Base-by-base conservation (phyloP, 2,329 filamentous ascomycete species). In the Orbilia brochopaga region DNA sequence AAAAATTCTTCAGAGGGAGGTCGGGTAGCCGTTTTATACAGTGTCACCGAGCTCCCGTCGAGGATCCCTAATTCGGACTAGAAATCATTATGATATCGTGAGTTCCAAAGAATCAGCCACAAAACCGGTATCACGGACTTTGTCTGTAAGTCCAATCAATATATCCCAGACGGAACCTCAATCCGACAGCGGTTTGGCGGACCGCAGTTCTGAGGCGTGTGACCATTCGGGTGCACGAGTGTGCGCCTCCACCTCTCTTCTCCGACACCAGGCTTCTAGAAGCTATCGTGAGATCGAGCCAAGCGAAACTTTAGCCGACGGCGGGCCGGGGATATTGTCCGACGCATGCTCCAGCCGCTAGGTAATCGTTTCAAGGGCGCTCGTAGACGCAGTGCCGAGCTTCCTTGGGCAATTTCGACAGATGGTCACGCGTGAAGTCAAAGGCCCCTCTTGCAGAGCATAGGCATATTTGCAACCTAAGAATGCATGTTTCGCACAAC, bases 181-280 rank as follows among this genome's bases (percentile, higher is more conserved):
- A 64, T 48, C 66, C 66, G 66, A 51, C 59, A 64, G 59, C 66
- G 66, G 66, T 70, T 64, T 63, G 37, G 59, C 66, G 66, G 66
- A 59, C 66, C 66, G 66, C 59, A 59, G 66, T 30, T 58, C 44
- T 50, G 37, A 24, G 48, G 59, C 30, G 63, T 37, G 59, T 70
- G 66, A 70, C 58, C 65, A 69, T 32, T 35, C 19, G 50, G n/a
- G 10, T 8, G 27, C 35, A 15, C 37, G 50, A 24, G 10, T 8
- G 27, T 35, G 17, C 37, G 19, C 58, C 59, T 63, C 66, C 66
- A 70, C 66, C 23, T 64, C 46, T 17, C 24, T 64, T 52, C 46
- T 70, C 66, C 66, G 66, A 70, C 51, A 55, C 44, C 37, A 35
- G 59, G 30, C 42, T 27, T 19, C n/a, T 42, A 23, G 40, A 8